These are phyloP conservation scores for Diaporthe capsici DNA, from an alignment of 2,329 filamentous ascomycete genomes.

Conservation along the genomic window DNA sequence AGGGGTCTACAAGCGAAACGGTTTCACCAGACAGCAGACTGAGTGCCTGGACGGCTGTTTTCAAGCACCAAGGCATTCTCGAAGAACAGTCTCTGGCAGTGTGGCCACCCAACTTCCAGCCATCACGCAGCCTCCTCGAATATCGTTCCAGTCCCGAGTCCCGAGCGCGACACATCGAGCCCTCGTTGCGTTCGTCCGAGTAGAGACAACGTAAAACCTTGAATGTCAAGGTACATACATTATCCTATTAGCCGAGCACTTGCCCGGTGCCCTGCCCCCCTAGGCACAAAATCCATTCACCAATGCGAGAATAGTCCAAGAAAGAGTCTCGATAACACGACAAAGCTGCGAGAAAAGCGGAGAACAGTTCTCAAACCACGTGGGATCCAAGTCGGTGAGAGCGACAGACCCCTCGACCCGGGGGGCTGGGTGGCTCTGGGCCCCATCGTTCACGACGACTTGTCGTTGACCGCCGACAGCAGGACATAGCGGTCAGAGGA, in stretches of 20 bases:
- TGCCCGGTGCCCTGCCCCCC: neutral
- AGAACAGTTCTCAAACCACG: constrained; percentile 37
- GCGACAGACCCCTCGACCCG: constrained; percentile 23
- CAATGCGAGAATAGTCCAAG: constrained; percentile 15
- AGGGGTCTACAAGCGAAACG: neutral
- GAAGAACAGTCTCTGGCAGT: neutral
- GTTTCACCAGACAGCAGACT: neutral
- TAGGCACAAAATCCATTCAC: constrained; percentile 18
- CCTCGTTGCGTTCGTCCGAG: neutral
- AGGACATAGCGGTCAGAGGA: constrained; percentile 38
- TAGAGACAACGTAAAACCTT: neutral
- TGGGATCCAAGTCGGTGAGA: constrained; percentile 41
- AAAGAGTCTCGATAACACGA: constrained; percentile 16
- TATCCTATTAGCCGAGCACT: constrained; percentile 31
- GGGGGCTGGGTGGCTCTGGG: constrained; percentile 36
- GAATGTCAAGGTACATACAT: constrained; percentile 28
- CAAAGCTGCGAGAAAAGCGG: constrained; percentile 19
- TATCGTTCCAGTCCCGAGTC: constrained; percentile 1
- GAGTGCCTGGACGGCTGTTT: neutral
- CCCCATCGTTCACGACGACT: constrained; percentile 36
- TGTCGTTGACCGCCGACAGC: constrained; percentile 39
- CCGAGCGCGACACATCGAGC: neutral
- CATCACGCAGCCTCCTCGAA: neutral
- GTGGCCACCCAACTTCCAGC: neutral
- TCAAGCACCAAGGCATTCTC: neutral